Base-by-base conservation (phyloP, 176 grass and related monocot species). In the Otatea glauca region DNA sequence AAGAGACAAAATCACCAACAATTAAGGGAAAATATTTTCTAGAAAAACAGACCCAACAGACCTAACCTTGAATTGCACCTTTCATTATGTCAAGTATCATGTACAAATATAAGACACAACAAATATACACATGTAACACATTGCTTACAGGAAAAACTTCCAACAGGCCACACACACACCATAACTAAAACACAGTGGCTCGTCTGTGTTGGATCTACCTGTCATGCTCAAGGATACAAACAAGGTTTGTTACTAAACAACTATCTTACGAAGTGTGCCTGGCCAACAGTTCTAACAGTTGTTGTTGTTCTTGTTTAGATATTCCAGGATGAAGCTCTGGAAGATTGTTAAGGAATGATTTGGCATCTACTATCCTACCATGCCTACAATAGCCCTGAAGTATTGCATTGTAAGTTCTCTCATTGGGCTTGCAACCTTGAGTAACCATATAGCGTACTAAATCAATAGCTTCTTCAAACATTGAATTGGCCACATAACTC, bases 401-500 rank as follows among this genome's bases (percentile, higher is more conserved):
- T 85, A 98, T 90, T 51, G 91, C 90, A 82, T 89, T 83, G 72
- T 81, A 98, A 34, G 96, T 95, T 83, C 83, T 98, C 71, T 92
- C 83, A 63, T 95, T 90, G 53, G 96, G 96, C 68, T 78, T 95
- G 88, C 96, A 95, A 5, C 83, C 89, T 73, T 89, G 89, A 56
- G 86, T 66, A 65, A 90, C 72, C 96, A 95, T 88, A 44, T 95
- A 98, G 24, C 81, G 56, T 59, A 94, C 83, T 49, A 95, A 80
- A 85, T 98, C 93, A 81, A 91, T 87, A 75, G 91, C 93, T 79
- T 95, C 96, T 18, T 80, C 86, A 86, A 94, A 93, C 96, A 98
- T 92, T 23, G 85, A 81, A 58, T 89, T 94, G 34, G 88, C 72
- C 1, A 92, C 87, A 89, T 98, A 98, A 71, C 96, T 92, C 59